A percentile compares a stretch with the other conserved stretches of the same genome.
Evolutionary conservation across 352 stramenopile genomes (phyloP).

Genomic region (Phytopythium delawarense): DNA sequence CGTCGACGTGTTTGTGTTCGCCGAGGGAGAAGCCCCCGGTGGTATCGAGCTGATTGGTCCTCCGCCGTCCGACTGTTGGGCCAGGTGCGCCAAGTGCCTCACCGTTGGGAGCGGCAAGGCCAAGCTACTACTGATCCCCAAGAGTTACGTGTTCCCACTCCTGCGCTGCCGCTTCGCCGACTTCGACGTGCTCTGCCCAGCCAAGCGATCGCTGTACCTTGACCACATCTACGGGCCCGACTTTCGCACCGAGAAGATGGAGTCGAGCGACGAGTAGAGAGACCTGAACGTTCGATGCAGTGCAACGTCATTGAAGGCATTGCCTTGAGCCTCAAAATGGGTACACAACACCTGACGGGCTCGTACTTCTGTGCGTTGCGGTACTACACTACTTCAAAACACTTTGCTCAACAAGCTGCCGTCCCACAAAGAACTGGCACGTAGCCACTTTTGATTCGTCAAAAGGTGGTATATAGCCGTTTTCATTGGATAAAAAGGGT

Average conservation of each 20-base stretch:
- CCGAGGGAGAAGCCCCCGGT: slow-evolving; percentile 21
- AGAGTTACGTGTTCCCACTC: slow-evolving; percentile 45
- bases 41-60: slow-evolving; percentile 32
- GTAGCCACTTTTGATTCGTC: background rate
- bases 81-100: slow-evolving; percentile 42
- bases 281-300: background rate
- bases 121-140: slow-evolving; percentile 32
- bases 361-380: background rate
- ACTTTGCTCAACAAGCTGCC: background rate
- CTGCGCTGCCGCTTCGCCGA: slow-evolving; percentile 39
- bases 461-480: background rate
- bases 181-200: slow-evolving; percentile 47
- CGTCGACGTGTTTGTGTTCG: slow-evolving; percentile 62
- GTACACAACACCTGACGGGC: background rate
- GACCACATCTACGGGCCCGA: slow-evolving; percentile 50
- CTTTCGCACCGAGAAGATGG: slow-evolving; percentile 21
- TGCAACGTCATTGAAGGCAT: background rate
- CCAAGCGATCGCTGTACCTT: slow-evolving; percentile 40
- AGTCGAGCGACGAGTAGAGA: background rate
- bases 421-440: slow-evolving; percentile 9
- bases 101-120: slow-evolving; percentile 17
- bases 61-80: slow-evolving; percentile 35
- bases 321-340: background rate
- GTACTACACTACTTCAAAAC: background rate
- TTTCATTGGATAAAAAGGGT: background rate